Evolutionary conservation across 306 rosid genomes (phyloP), one percentile per base, ranked within the genome.

Genomic region (Castanea crenata): DNA sequence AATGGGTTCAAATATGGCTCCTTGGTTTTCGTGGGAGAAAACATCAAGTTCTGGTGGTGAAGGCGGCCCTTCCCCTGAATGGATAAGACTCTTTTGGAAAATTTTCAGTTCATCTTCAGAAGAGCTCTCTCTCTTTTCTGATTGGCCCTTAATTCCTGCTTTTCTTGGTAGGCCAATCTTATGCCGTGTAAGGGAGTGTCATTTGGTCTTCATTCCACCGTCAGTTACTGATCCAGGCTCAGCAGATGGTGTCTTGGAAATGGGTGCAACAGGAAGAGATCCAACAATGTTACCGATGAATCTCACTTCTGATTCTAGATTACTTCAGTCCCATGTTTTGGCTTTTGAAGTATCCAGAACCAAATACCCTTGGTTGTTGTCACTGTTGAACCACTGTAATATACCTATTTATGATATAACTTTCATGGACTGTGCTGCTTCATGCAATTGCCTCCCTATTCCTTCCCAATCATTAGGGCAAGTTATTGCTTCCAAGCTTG

Each of bases 1-100:
- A 75, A 91, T 82, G 87, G 87, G 87, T 71, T 87, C 97, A 80
- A 90, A 87, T 88, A 83, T 89, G 91, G 95, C 84, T 79, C 97
- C 99, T 0, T 94, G 99, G 99, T 89, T 92, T 87, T 94, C 99
- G 73, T 94, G 99, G 99, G 95, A 94, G 87, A 94, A 84, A 73
- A 82, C 83, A 74, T 75, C 88, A 81, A 80, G 83, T 80, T 85
- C 90, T 76, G 91, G 90, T 23, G 79, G 91, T 81, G 95, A 90
- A 79, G 97, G 86, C 46, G 92, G 93, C 58, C 99, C 99, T 82
- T 90, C 99, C 76, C 84, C 92, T 77, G 95, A 91, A 78, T 94
- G 99, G 99, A 88, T 94, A 84, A 86, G 91, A 80, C 83, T 88
- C 78, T 94, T 92, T 79, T 94, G 99, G 99, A 90, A 89, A 85